Evolutionary conservation across 192 early-diverging fungal genomes (phyloP).

Genomic region (Backusella circina): DNA sequence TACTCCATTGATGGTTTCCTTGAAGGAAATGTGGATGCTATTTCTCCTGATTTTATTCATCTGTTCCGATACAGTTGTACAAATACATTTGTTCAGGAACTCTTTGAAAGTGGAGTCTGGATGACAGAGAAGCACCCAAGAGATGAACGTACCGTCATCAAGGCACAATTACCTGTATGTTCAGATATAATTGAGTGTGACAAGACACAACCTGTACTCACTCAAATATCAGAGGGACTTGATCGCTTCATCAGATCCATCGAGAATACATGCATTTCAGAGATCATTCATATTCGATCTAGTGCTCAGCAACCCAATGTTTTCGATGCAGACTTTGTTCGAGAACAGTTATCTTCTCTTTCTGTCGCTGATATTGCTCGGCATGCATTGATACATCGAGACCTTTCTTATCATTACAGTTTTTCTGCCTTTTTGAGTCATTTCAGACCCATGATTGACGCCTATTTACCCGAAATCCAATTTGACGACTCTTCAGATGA

Average conservation of each 20-base stretch:
- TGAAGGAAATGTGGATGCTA: conserved; percentile 53
- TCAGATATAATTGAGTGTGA: conserved; percentile 27
- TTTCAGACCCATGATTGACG: conserved; percentile 54
- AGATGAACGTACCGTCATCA: conserved; percentile 66
- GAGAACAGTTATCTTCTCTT: conserved; percentile 61
- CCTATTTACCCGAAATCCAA: neutral
- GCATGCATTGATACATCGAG: conserved; percentile 52
- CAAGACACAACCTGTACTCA: neutral
- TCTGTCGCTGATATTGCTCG: conserved; percentile 62
- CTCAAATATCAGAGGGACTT: neutral
- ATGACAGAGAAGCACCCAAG: conserved; percentile 69
- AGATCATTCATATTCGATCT: conserved; percentile 76
- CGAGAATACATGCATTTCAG: conserved; percentile 55
- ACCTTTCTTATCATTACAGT: conserved; percentile 54
- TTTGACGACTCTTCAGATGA: neutral
- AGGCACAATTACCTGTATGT: conserved; percentile 69
- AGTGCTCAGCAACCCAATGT: conserved; percentile 44
- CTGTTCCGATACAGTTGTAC: conserved; percentile 60
- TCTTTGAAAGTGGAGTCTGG: conserved; percentile 66
- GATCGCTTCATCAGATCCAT: neutral
- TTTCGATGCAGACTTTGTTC: conserved; percentile 59
- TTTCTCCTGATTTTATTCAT: conserved; percentile 67
- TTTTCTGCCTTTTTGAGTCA: conserved; percentile 70
- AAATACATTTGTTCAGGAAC: conserved; percentile 55
- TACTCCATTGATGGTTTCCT: conserved; percentile 69